Evolutionary conservation across 768 basidiomycete genomes (phyloP).

Genomic region (Boletus reticulatus): DNA sequence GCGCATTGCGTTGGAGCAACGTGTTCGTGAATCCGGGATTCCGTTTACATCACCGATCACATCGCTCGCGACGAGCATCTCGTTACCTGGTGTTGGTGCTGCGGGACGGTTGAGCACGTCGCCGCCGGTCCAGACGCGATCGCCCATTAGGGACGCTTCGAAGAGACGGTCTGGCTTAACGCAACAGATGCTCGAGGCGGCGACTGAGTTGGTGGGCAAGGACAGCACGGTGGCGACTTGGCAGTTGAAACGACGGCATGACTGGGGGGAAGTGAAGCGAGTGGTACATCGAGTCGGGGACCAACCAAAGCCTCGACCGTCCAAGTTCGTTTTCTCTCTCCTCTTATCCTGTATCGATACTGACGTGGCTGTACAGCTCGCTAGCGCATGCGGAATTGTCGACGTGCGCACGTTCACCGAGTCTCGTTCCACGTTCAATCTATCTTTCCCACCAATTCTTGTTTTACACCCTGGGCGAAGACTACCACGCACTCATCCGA

Average conservation of each 20-base stretch:
- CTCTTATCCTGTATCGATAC: no score
- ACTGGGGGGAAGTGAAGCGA: constrained; percentile 36
- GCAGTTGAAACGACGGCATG: no score
- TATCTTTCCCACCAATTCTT: constrained; percentile 86
- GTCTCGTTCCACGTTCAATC: constrained; percentile 67
- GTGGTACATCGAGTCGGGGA: constrained; percentile 8
- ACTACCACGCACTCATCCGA: constrained; percentile 78
- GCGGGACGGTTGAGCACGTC: constrained; percentile 37
- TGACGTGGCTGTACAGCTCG: constrained; percentile 13
- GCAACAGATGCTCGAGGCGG: constrained; percentile 34
- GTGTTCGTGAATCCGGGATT: constrained; percentile 22
- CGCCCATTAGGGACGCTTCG: constrained; percentile 23
- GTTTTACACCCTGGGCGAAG: constrained; percentile 71
- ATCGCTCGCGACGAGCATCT: constrained; percentile 54
- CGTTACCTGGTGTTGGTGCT: constrained; percentile 53
- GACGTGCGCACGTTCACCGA: background rate
- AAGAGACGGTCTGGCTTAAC: constrained; percentile 33
- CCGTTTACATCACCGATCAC: constrained; percentile 27
- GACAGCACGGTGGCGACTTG: constrained; percentile 15
- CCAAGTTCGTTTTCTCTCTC: no score
- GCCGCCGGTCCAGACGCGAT: constrained; percentile 21
- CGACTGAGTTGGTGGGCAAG: constrained; percentile 35
- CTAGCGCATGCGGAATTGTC: no score
- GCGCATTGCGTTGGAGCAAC: constrained; percentile 47
- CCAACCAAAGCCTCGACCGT: constrained; percentile 18